Base-by-base conservation (phyloP, 345 rosid genomes). In the Eucalyptus marginata region DNA sequence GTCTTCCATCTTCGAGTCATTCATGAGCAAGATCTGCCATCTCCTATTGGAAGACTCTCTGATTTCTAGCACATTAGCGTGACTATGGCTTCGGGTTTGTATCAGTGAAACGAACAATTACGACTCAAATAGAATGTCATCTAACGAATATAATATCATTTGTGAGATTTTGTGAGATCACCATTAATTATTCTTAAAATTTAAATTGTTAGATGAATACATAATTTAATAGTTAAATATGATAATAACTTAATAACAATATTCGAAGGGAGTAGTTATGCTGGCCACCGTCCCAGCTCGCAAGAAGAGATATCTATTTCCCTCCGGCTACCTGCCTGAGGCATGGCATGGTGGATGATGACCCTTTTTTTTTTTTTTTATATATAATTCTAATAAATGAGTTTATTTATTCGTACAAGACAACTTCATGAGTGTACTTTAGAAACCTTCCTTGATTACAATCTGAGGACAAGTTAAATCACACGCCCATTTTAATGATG, bases 111-210 rank as follows among this genome's bases (percentile, higher is more conserved):
- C 3, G 9, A 40, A 24, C 1, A 22, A 4, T 20, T 10, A 76
- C 11, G 27, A 10, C 5, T 40, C 5, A 22, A 20, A 11, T 4
- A 20, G 3, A 40, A 40, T 2, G 2, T 76, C 13, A 2, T 36
- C 8, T 36, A 40, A 7, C 0, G 1, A 20, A 20, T 20, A 22
- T 40, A 3, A 25, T 20, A 20, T 6, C 0, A 3, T 62, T 59
- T 11, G 7, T 62, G 68, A 62, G 1, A 62, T 62, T 59, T 27
- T 62, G 1, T 62, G 4, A 6, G 0, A 29, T 29, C 0, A 62
- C 0, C 29, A 29, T 29, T 6, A 12, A 62, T 29, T 27, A 29
- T 62, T 62, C 0, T 12, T 27, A 62, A 29, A 62, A 3, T 62
- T 62, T 62, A 62, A 29, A 6, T 29, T 62, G 15, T 29, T 27